These are phyloP conservation scores for Lentinula edodes DNA, from an alignment of 768 basidiomycete genomes.

Conservation along the genomic window DNA sequence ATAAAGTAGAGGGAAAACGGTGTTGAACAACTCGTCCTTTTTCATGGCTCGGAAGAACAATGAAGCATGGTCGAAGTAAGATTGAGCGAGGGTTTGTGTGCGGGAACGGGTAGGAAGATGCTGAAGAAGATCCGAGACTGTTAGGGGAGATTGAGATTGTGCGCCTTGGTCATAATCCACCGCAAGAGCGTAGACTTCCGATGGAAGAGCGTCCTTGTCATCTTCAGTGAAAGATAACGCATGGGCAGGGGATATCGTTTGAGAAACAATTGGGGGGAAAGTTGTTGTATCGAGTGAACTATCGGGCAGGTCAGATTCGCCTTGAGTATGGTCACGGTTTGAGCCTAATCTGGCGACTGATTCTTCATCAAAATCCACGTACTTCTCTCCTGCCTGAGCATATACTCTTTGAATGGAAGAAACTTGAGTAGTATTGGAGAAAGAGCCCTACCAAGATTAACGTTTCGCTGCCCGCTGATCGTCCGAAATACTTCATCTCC, in stretches of 20 bases:
- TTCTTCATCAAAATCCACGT: constrained; percentile 19
- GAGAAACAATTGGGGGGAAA: background rate
- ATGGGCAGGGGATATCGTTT: background rate
- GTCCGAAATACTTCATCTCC: constrained; percentile 58
- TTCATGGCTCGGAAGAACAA: constrained; percentile 49
- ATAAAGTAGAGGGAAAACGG: constrained; percentile 36
- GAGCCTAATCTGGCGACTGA: no score
- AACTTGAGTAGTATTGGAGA: no score
- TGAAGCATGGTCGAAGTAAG: constrained; percentile 39
- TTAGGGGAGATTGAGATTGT: background rate
- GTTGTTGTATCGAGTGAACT: background rate
- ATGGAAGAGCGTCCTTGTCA: constrained; percentile 9
- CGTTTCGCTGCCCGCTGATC: constrained; percentile 24
- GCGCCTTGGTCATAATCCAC: background rate
- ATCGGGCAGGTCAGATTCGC: constrained; percentile 1
- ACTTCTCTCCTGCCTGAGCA: constrained; percentile 27
- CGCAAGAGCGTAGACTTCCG: constrained; percentile 19
- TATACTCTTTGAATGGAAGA: background rate
- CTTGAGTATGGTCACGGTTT: constrained; percentile 7
- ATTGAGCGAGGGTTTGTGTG: constrained; percentile 32
- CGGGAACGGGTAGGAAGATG: constrained; percentile 35
- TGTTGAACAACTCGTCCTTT: constrained; percentile 38
- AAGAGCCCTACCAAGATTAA: background rate
- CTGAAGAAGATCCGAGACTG: constrained; percentile 24
- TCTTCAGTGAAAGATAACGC: background rate